These are phyloP conservation scores for Selenicereus undatus DNA, from an alignment of 148 eudicot genomes.

Conservation along the genomic window DNA sequence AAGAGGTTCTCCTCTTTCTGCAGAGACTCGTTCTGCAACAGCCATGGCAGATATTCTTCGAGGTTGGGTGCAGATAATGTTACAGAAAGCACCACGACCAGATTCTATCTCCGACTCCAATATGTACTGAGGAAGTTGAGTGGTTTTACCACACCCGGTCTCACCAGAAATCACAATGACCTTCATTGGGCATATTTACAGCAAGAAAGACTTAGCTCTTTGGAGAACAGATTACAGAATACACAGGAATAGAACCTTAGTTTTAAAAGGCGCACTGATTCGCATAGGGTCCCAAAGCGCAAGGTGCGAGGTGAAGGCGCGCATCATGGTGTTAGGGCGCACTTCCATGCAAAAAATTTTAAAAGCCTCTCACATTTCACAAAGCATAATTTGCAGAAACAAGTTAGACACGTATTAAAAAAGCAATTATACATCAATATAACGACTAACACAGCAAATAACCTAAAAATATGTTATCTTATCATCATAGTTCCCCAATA, in stretches of 20 bases:
- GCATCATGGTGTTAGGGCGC: too few relatives aligned
- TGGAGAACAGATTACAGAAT: not conserved
- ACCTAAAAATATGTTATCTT: too few relatives aligned
- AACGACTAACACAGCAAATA: too few relatives aligned
- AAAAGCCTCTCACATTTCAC: too few relatives aligned
- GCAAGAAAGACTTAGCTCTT: constrained; percentile 4
- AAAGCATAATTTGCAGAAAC: too few relatives aligned
- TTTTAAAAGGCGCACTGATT: too few relatives aligned
- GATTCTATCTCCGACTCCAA: constrained; percentile 95
- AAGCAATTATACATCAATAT: too few relatives aligned
- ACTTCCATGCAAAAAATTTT: too few relatives aligned
- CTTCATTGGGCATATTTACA: constrained; percentile 33
- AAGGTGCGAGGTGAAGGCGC: too few relatives aligned
- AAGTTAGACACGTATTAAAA: too few relatives aligned
- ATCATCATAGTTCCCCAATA: too few relatives aligned
- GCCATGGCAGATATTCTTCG: constrained; percentile 98
- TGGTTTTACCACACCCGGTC: constrained; percentile 99
- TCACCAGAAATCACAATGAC: constrained; percentile 94
- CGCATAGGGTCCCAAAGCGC: too few relatives aligned
- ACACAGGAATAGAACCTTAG: not conserved
- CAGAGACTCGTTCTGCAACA: constrained; percentile 90
- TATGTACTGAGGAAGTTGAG: constrained; percentile 96
- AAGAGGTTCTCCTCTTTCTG: constrained; percentile 98
- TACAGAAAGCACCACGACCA: constrained; percentile 96
- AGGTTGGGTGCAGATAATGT: constrained; percentile 95